Conservation (phyloP, 1,139 yeast genomes). For the Saccharomyces hybrid region DNA sequence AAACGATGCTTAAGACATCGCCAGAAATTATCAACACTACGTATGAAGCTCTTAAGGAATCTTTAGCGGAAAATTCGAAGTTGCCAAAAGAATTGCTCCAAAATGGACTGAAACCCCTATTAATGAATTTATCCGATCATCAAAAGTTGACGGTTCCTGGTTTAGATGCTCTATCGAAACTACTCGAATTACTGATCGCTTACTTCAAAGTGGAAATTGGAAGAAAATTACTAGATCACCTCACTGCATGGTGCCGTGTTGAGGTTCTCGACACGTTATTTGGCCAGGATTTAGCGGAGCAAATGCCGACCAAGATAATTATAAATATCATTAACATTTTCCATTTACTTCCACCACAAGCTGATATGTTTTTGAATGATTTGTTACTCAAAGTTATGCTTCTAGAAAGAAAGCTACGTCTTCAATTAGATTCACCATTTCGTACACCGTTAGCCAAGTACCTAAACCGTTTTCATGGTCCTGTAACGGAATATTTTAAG, state of each 20-base stretch:
- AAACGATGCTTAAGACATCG: constrained; percentile 80
- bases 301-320: constrained; percentile 75
- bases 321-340: constrained; percentile 87
- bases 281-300: constrained; percentile 45
- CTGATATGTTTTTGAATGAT: constrained; percentile 85
- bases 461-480: constrained; percentile 72
- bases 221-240: constrained; percentile 80
- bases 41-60: constrained; percentile 75
- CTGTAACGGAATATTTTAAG: constrained; percentile 64
- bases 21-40: constrained; percentile 90
- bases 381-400: constrained; percentile 67
- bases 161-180: constrained; percentile 79
- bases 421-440: constrained; percentile 84
- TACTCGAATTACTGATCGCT: constrained; percentile 78
- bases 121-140: constrained; percentile 90
- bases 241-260: constrained; percentile 95
- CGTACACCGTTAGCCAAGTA: constrained; percentile 86
- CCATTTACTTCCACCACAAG: constrained; percentile 86
- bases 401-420: constrained; percentile 75
- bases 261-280: constrained; percentile 43
- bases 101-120: constrained; percentile 88
- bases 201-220: constrained; percentile 97
- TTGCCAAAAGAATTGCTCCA: constrained; percentile 89
- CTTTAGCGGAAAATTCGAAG: constrained; percentile 77
- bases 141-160: constrained; percentile 85